Conservation (phyloP, 331 rosid species). For the Stylosanthes scabra region DNA sequence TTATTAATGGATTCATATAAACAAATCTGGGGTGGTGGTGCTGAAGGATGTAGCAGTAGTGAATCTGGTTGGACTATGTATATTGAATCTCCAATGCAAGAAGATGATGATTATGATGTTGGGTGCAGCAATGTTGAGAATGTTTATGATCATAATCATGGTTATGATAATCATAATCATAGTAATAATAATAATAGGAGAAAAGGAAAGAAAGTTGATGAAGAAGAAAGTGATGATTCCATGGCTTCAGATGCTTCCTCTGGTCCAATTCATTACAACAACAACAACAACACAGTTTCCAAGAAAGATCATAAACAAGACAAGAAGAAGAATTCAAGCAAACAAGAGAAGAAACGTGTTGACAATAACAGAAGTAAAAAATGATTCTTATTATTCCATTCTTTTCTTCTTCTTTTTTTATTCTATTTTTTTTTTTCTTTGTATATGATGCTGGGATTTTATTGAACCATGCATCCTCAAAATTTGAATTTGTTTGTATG, state of each 20-base stretch:
- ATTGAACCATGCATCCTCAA: conserved; percentile 46
- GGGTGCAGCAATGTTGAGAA: conserved; percentile 49
- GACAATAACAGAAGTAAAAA: conserved; percentile 60
- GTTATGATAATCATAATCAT: conserved; percentile 35
- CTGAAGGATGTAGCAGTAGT: conserved; percentile 86
- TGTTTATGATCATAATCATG: conserved; percentile 35
- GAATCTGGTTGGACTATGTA: conserved; percentile 96
- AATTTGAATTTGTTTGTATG: conserved; percentile 36
- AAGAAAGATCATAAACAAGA: conserved; percentile 55
- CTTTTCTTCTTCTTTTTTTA: neutral
- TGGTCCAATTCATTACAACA: conserved; percentile 55
- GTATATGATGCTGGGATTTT: conserved; percentile 47
- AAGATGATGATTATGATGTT: conserved; percentile 64
- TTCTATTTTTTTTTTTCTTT: neutral
- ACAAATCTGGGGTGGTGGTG: conserved; percentile 49
- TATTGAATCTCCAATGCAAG: conserved; percentile 70
- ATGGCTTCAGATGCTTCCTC: conserved; percentile 92
- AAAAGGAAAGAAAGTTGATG: conserved; percentile 43
- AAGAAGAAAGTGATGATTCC: conserved; percentile 74
- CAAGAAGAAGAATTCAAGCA: conserved; percentile 61
- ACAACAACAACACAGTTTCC: conserved; percentile 1
- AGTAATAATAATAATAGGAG: conserved; percentile 27
- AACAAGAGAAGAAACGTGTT: conserved; percentile 67
- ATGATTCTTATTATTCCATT: conserved; percentile 26
- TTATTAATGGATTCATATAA: conserved; percentile 51